A percentile compares a stretch with the other conserved stretches of the same genome.
Conservation (phyloP, 192 early-diverging fungal species). For the Linnemannia hyalina region DNA sequence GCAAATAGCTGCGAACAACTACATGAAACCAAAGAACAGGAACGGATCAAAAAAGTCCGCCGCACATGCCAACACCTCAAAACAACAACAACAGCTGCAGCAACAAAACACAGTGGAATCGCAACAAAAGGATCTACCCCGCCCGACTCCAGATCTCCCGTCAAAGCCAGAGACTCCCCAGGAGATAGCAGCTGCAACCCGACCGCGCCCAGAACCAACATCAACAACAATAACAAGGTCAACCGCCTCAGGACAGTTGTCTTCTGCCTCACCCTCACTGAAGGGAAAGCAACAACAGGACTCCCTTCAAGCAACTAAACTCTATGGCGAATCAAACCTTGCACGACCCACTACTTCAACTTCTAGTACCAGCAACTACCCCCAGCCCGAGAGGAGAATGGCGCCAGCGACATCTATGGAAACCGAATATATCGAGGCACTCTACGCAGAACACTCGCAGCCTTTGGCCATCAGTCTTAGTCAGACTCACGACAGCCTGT, state of each 20-base stretch:
- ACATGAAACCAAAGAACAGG: constrained; percentile 51
- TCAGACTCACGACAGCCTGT: not conserved
- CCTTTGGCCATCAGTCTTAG: not conserved
- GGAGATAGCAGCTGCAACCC: constrained; percentile 1
- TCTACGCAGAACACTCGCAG: constrained; percentile 21
- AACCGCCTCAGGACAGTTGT: not conserved
- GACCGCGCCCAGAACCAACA: not conserved
- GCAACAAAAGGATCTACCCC: not conserved
- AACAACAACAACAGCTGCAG: not conserved
- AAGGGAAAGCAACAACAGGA: not conserved
- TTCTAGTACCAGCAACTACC: too few relatives aligned
- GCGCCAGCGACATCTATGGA: constrained; percentile 44
- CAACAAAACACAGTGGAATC: not conserved
- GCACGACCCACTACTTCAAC: not conserved
- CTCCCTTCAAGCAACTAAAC: not conserved
- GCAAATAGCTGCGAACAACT: not conserved
- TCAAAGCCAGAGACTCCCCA: not conserved
- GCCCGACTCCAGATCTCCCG: not conserved
- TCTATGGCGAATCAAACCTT: not conserved
- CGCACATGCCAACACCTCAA: constrained; percentile 9
- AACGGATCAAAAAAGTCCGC: constrained; percentile 44
- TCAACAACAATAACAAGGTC: not conserved
- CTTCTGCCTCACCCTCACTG: not conserved
- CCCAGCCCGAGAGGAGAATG: not conserved
- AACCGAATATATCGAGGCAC: constrained; percentile 48